Base-by-base conservation (phyloP, 2,329 filamentous ascomycete species). In the Sporothrix euskadiensis region DNA sequence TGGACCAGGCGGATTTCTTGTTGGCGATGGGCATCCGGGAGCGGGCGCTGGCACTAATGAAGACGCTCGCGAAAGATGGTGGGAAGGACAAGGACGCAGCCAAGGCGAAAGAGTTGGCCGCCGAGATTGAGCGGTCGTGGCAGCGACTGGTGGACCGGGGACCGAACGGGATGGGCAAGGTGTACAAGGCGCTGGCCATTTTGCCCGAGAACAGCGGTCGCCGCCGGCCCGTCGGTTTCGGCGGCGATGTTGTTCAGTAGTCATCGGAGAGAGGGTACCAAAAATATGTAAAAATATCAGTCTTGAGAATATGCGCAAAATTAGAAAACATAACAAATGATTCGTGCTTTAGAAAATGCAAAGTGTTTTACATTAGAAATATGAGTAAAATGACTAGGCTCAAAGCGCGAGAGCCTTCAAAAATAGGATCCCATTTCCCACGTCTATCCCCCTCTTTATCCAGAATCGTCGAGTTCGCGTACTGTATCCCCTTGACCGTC, bases 141-240 rank as follows among this genome's bases (percentile, higher is more conserved):
- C 91, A 89, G 83, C 86, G 96, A 75, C 83, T 99, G 70, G 89
- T 98, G n/a, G 94, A 97, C 81, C 86, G 89, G 57, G 91, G 92
- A 0, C 91, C 90, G 1, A 90, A 89, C 70, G 95, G 94, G 0
- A 99, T 99, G 96, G 96, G 96, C 0, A 94, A 91, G 83, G 84
- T 97, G 30, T 99, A 99, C 81, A 98, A 98, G 83, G 94, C 90
- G 32, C 87, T 99, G 86, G 93, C 94, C 14, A 93, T 99, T 78
- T 80, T 98, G 78, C 96, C 96, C 0, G 92, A 94, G 81, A 93
- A 92, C 76, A 87, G 86, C 49, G 91, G 92, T 1, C 86, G 84
- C 75, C 89, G 94, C 78, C 87, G 91, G 74, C 95, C 95, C 1
- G 94, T 97, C 72, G 96, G 96, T 0, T 98, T 99, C 84, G 96